phyloP scores from a whole-genome alignment of 1,284 basidiomycete genomes.

The Moesziomyces aphidis region DNA sequence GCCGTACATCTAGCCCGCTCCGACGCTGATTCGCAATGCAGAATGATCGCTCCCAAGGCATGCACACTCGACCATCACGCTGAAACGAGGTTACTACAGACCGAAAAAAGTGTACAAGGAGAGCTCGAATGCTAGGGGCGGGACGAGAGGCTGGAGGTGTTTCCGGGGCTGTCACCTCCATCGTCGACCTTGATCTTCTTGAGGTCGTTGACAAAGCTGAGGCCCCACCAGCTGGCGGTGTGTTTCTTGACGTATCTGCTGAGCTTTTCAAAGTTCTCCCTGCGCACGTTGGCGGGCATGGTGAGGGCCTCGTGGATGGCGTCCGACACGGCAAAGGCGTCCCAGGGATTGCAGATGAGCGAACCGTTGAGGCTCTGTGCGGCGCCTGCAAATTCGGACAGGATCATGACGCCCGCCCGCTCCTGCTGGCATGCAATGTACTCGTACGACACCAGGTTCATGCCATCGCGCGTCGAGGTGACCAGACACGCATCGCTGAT shows the following conservation, averaged over 20 bases:
- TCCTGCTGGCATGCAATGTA: conserved; percentile 96
- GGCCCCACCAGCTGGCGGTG: conserved; percentile 66
- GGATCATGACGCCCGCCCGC: conserved; percentile 93
- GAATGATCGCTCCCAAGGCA: too few relatives aligned
- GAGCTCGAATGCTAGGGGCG: conserved; percentile 2
- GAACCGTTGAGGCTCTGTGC: conserved; percentile 75
- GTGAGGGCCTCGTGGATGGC: conserved; percentile 94
- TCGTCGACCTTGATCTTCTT: conserved; percentile 52
- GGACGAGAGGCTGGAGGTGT: conserved; percentile 16
- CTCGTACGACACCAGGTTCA: conserved; percentile 99
- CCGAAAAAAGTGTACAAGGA: background rate
- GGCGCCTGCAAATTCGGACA: conserved; percentile 97
- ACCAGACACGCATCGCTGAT: conserved; percentile 96
- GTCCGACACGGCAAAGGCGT: conserved; percentile 87
- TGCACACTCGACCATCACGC: too few relatives aligned
- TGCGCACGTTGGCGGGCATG: conserved; percentile 81
- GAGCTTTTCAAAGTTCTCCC: conserved; percentile 92
- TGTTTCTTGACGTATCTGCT: conserved; percentile 74
- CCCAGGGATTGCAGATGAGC: conserved; percentile 69
- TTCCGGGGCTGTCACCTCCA: conserved; percentile 20
- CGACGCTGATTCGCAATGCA: too few relatives aligned
- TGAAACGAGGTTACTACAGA: too few relatives aligned
- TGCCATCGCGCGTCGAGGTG: conserved; percentile 93
- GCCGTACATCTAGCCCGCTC: too few relatives aligned
- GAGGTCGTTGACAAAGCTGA: conserved; percentile 60